Base-by-base conservation (phyloP, 345 rosid genomes). In the Dimocarpus longan region DNA sequence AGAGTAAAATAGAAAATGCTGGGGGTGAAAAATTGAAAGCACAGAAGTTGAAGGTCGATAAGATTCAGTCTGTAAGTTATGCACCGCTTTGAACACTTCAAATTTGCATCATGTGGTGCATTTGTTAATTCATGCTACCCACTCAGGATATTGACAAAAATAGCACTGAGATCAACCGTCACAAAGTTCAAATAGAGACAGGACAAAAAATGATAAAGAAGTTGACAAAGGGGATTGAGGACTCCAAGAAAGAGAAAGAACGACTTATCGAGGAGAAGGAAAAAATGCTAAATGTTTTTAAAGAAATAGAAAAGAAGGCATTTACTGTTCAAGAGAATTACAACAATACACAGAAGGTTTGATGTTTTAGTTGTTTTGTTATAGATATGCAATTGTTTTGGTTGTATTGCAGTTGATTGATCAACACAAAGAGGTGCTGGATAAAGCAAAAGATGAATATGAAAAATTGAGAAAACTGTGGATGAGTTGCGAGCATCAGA, bases 181-280 rank as follows among this genome's bases (percentile, higher is more conserved):
- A 84, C 87, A 93, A 91, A 84, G 98, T 93, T 80, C 97, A 90
- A 85, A 92, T 91, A 79, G 97, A 94, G 90, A 90, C 97, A 66
- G 86, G 90, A 80, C 87, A 90, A 82, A 93, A 94, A 90, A 89
- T 91, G 92, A 88, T 91, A 59, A 94, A 94, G 89, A 94, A 96
- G 80, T 80, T 94, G 83, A 87, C 92, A 16, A 96, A 94, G 87
- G 97, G 90, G 71, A 84, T 94, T 78, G 98, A 90, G 81, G 99
- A 96, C 50, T 90, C 85, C 21, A 86, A 86, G 84, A 89, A 87
- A 84, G 98, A 94, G 85, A 94, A 84, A 81, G 98, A 93, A 78
- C 86, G 86, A 42, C 87, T 91, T 71, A 70, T 72, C 37, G 88
- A 89, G 68, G 95, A 91, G 83, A 96, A 86, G 85, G 97, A 90